These are phyloP conservation scores for Xerocomus potaroensis DNA, from an alignment of 768 basidiomycete species.

Conservation along the genomic window DNA sequence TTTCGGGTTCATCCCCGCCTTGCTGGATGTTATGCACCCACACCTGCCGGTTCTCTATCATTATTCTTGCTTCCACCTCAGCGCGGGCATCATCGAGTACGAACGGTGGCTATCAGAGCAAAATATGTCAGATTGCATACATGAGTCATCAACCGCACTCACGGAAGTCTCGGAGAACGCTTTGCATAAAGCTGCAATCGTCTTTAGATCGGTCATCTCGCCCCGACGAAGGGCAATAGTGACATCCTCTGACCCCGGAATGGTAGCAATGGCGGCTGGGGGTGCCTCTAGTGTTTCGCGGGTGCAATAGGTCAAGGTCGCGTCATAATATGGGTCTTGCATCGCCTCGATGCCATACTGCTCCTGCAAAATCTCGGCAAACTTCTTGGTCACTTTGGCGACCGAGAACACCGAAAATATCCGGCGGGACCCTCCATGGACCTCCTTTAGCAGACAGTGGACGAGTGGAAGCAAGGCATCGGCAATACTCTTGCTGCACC, in stretches of 20 bases:
- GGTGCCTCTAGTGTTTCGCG: conserved; percentile 31
- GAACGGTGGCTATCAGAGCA: conserved; percentile 51
- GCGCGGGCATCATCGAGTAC: conserved; percentile 41
- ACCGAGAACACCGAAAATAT: conserved; percentile 64
- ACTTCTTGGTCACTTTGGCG: conserved; percentile 40
- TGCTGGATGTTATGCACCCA: conserved; percentile 55
- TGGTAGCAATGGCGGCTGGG: neutral
- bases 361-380: conserved; percentile 38
- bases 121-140: neutral
- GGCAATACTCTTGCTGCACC: neutral
- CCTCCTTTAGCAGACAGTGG: conserved; percentile 8
- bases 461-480: conserved; percentile 10
- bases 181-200: conserved; percentile 44
- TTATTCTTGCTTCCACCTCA: conserved; percentile 42
- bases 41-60: conserved; percentile 45
- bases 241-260: conserved; percentile 8
- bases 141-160: conserved; percentile 18
- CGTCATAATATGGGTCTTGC: conserved; percentile 54
- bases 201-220: conserved; percentile 22
- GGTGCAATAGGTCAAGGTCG: conserved; percentile 56
- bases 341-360: conserved; percentile 18
- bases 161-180: conserved; percentile 61
- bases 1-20: conserved; percentile 26
- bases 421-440: conserved; percentile 8
- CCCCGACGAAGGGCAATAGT: conserved; percentile 34